Evolutionary conservation across 176 grass and related monocot species (phyloP).

Genomic region (Zizania latifolia): DNA sequence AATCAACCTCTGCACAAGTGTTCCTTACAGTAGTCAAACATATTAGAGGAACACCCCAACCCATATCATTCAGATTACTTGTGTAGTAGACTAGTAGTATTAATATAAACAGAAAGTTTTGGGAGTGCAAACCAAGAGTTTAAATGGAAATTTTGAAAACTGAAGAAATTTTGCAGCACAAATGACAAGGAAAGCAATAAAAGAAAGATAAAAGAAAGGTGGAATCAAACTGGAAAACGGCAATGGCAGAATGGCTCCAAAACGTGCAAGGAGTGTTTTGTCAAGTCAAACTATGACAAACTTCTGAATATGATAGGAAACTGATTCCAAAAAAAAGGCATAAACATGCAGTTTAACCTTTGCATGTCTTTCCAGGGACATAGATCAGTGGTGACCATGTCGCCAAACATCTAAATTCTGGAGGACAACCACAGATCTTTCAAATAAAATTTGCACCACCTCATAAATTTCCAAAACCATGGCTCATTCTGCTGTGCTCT

Average conservation of each 20-base stretch:
- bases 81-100: too few species aligned
- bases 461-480: background rate
- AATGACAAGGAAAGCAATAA: background rate
- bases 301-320: background rate
- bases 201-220: background rate
- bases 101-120: background rate
- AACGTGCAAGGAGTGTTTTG: conserved; percentile 30
- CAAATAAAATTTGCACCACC: background rate
- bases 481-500: background rate
- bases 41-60: background rate
- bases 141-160: background rate
- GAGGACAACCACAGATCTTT: conserved; percentile 18
- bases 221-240: background rate
- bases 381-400: conserved; percentile 25
- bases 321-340: background rate
- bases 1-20: too few species aligned
- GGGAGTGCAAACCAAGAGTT: background rate
- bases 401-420: background rate
- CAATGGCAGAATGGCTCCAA: background rate
- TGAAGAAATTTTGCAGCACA: background rate
- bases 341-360: background rate
- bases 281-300: background rate
- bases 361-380: background rate
- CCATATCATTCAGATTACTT: background rate
- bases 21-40: background rate